Percentiles rank a stretch among this genome's conserved stretches.
Conservation (phyloP, 169 alveolate species). For the Babesia divergens region DNA sequence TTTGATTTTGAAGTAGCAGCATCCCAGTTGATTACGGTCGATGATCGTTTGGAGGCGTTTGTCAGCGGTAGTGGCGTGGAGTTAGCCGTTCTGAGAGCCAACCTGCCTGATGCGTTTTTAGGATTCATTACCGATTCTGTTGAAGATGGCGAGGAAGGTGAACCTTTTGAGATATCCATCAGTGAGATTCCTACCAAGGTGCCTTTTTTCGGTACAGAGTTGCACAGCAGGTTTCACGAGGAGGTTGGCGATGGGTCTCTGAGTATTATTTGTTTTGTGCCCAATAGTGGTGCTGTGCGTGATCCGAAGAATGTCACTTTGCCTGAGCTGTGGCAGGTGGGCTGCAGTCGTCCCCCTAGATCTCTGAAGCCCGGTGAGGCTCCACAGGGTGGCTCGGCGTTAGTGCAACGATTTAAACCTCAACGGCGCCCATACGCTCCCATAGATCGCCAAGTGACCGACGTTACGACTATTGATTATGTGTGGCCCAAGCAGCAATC, state of each 20-base stretch:
- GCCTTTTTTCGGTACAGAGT: background rate
- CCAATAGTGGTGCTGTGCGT: slow-evolving; percentile 6
- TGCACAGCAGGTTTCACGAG: background rate
- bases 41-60: background rate
- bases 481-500: slow-evolving; percentile 41
- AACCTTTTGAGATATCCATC: background rate
- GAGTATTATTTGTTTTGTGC: background rate
- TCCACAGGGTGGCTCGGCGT: background rate
- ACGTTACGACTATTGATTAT: slow-evolving; percentile 12
- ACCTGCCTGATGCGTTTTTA: background rate
- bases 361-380: background rate
- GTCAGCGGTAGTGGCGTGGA: slow-evolving; percentile 37
- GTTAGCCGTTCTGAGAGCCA: background rate
- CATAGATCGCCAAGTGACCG: slow-evolving; percentile 16
- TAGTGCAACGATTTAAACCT: background rate
- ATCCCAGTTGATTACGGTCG: background rate
- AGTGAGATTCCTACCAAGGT: slow-evolving; percentile 15
- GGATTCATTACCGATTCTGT: background rate
- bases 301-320: slow-evolving; percentile 27
- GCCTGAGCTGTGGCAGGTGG: slow-evolving; percentile 34
- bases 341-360: background rate
- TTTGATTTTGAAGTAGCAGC: slow-evolving; percentile 5
- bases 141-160: background rate
- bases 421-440: slow-evolving; percentile 23
- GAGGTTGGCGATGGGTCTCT: background rate